Base-by-base conservation (phyloP, 768 basidiomycete species). In the Baorangia bicolor region DNA sequence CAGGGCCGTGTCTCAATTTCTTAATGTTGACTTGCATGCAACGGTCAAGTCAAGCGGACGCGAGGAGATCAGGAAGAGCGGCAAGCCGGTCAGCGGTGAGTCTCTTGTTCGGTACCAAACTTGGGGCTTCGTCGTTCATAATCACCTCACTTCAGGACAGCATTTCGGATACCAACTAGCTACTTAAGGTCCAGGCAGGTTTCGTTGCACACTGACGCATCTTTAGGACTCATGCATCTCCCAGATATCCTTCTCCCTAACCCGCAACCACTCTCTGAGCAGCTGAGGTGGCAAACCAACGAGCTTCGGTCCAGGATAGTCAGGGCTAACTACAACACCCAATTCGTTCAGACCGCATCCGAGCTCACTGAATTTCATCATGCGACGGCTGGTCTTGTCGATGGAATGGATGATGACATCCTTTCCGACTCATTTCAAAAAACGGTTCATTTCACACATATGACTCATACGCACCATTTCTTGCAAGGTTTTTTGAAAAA, bases 401-500 rank as follows among this genome's bases (percentile, higher is more conserved):
- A 55, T 38, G 21, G n/a, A 21, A 38, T 28, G 31, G 39, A 51
- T 4, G 44, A 51, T 27, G 40, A 23, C 8, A 5, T 23, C 20
- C 51, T 61, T 27, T 57, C 35, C 18, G 28, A 61, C 2, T 16
- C 37, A 5, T 66, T 61, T 34, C 62, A 28, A 13, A 27, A 42
- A 5, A 54, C 58, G 11, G 65, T 64, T 1, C 43, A 47, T 11
- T 16, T 53, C 25, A 64, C 56, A 58, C 56, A 18, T 67, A 66
- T 11, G 57, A 58, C 0, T 38, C 59, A 6, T 67, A 64, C 18
- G 39, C 43, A 5, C 62, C 65, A 3, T 56, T 58, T 21, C 6
- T 64, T 10, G 34, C 60, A 11, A 51, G 31, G 34, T 46, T 56
- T 40, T 43, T 34, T 2, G 45, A 63, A 10, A 53, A 23, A 25